Base-by-base conservation (phyloP, 495 filamentous ascomycete species). In the Chaetomium cochliodes region DNA sequence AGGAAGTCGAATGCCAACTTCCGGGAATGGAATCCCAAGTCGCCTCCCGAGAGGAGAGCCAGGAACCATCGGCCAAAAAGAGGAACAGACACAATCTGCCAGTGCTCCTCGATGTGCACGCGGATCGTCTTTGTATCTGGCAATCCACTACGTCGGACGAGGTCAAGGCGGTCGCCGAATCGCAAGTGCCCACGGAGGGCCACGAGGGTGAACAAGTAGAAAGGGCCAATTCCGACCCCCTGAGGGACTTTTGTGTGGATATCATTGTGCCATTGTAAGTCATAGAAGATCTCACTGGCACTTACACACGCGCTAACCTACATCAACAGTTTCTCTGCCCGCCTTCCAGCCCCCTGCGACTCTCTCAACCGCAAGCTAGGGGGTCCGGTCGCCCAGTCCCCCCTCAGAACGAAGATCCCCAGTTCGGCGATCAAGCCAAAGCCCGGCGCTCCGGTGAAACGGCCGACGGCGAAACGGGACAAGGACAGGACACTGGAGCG, bases 41-140 rank as follows among this genome's bases (percentile, higher is more conserved):
- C 25, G 18, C 49, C 58, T 68, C 64, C 41, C 72, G 63, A 55
- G 72, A 60, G 52, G 70, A 30, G 6, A 72, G 41, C 62, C 71
- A 65, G 63, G 72, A 70, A 50, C 67, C 59, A 26, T 55, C 64
- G 2, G 57, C 69, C 16, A 74, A 76, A 70, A 84, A 76, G 71
- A 67, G 73, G 39, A 81, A 68, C 58, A 77, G 72, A 49, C 77
- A 77, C 56, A 78, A 81, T 60, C 56, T 82, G 2, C 75, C 79
- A 1, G 61, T 87, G 1, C 81, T 92, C 23, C 80, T 98, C 9
- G 93, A 98, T 69, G 77, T 96, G 5, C 87, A 96, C 56, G 84
- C 96, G 13, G 96, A 98, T 73, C 86, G 92, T 41, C 80, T 98
- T 25, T 96, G 92, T 72, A 98, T 98, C 46, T 98, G 96, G 96